Evolutionary conservation across 176 grass and related monocot species (phyloP).

Genomic region (Aegilops speltoides): DNA sequence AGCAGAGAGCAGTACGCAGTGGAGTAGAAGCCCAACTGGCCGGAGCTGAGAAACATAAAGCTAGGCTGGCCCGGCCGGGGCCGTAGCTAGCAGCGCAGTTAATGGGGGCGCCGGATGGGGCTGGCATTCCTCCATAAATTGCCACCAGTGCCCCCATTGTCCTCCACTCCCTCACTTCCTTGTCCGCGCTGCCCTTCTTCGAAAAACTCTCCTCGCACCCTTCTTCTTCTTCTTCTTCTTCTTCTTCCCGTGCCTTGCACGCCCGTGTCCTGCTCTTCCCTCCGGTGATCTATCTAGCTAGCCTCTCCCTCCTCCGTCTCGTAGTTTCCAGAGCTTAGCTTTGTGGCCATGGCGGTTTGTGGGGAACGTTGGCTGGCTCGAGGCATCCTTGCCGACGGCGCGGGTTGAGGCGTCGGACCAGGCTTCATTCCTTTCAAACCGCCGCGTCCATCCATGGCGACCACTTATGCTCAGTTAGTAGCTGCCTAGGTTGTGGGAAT

Average conservation of each 20-base stretch:
- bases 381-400: conserved; percentile 36
- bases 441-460: conserved; percentile 33
- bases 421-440: conserved; percentile 93
- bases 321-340: background rate
- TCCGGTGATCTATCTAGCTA: background rate
- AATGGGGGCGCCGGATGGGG: conserved; percentile 58
- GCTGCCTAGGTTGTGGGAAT: background rate
- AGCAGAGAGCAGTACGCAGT: conserved; percentile 1
- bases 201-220: conserved; percentile 15
- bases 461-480: background rate
- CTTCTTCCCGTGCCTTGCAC: conserved; percentile 16
- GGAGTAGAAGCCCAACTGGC: conserved; percentile 18
- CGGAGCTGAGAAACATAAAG: conserved; percentile 26
- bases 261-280: background rate
- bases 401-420: conserved; percentile 80
- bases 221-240: background rate
- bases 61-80: background rate
- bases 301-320: background rate
- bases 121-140: conserved; percentile 70
- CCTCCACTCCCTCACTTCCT: background rate
- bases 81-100: conserved; percentile 18
- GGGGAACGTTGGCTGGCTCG: conserved; percentile 99
- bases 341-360: conserved; percentile 53
- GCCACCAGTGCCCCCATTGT: conserved; percentile 44
- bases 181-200: background rate